phyloP scores from a whole-genome alignment of 345 rosid genomes.

The Pistacia atlantica region DNA sequence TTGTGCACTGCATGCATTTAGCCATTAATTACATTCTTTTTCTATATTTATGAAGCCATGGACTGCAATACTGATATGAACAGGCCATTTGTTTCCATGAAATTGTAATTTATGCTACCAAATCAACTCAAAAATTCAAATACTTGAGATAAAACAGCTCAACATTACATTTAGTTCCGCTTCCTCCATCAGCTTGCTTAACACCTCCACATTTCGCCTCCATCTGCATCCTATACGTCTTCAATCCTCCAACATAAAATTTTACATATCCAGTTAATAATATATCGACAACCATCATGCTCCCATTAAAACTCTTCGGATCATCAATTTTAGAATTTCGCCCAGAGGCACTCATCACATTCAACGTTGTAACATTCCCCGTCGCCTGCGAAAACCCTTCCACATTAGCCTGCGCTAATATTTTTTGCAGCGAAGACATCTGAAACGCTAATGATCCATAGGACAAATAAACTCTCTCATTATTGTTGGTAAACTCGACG shows the following conservation, averaged over 20 bases:
- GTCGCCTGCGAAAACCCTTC: slow-evolving; percentile 27
- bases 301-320: slow-evolving; percentile 21
- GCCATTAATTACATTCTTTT: too few relatives aligned
- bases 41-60: too few relatives aligned
- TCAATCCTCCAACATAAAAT: slow-evolving; percentile 29
- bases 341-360: not conserved
- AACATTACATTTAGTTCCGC: slow-evolving; percentile 31
- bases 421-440: slow-evolving; percentile 26
- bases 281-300: not conserved
- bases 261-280: not conserved
- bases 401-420: slow-evolving; percentile 25
- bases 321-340: slow-evolving; percentile 20
- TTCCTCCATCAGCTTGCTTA: slow-evolving; percentile 27
- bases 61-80: too few relatives aligned
- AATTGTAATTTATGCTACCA: too few relatives aligned
- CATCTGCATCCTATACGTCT: slow-evolving; percentile 21
- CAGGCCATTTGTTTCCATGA: too few relatives aligned
- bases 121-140: too few relatives aligned
- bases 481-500: slow-evolving; percentile 30
- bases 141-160: slow-evolving; percentile 7
- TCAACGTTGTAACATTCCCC: slow-evolving; percentile 14
- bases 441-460: slow-evolving; percentile 26
- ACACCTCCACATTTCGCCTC: slow-evolving; percentile 30
- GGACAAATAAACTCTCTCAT: slow-evolving; percentile 23
- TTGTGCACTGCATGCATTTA: too few relatives aligned